phyloP scores from a whole-genome alignment of 371 early-diverging fungal species.

The Lichtheimia corymbifera region DNA sequence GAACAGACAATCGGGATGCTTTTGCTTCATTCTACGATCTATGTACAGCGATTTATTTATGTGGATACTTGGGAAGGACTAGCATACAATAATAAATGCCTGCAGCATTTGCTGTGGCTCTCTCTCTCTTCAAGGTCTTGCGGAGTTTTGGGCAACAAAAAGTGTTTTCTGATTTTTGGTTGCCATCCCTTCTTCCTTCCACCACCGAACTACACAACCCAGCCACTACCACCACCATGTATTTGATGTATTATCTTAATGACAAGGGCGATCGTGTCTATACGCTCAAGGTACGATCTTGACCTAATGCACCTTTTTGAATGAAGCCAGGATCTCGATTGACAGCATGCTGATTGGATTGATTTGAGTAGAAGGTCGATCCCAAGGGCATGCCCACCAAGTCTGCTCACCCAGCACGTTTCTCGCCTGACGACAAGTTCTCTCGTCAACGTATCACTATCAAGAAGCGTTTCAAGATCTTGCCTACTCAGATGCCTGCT shows the following conservation, averaged over 20 bases:
- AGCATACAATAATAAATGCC: too few species aligned
- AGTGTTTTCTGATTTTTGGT: conserved; percentile 3
- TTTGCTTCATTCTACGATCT: too few species aligned
- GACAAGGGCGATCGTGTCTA: conserved; percentile 90
- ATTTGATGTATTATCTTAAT: conserved; percentile 91
- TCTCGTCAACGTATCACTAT: conserved; percentile 97
- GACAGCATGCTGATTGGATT: not conserved
- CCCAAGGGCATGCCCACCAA: conserved; percentile 82
- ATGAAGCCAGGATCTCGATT: conserved; percentile 76
- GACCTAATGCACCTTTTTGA: conserved; percentile 6
- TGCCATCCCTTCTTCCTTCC: not conserved
- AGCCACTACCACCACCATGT: conserved; percentile 65
- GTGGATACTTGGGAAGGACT: too few species aligned
- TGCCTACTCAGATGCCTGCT: conserved; percentile 76
- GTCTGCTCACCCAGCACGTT: conserved; percentile 97
- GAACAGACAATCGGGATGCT: too few species aligned
- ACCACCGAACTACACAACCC: not conserved
- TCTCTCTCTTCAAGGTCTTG: not conserved
- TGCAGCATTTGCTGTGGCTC: too few species aligned
- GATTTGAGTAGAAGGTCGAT: conserved; percentile 73
- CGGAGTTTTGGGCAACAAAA: not conserved
- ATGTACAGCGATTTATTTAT: too few species aligned
- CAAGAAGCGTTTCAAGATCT: conserved; percentile 91
- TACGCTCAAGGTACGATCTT: conserved; percentile 85
- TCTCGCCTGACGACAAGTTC: conserved; percentile 98